Evolutionary conservation across 1,139 yeast genomes (phyloP), one percentile per base, ranked within the genome.

Genomic region (Diutina neorugosa): DNA sequence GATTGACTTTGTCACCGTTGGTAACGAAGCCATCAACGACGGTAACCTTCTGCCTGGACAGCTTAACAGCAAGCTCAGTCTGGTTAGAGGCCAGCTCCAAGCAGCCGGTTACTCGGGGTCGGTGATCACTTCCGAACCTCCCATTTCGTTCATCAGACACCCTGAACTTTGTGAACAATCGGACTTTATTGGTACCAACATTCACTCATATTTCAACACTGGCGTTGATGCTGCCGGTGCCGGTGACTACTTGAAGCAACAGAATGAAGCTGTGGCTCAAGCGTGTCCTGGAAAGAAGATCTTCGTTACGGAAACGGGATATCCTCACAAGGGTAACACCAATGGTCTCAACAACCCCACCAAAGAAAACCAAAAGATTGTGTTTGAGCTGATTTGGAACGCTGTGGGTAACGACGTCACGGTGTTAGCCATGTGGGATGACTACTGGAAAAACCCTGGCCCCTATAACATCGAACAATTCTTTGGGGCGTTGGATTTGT

Each of bases 381-480:
- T 96, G 9, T 75, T 90, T 54, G 67, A 74, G 55, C 69, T 81
- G 31, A 63, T 65, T 53, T 68, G 88, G 52, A 70, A 78, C 25
- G 76, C 73, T 51, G 69, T 84, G 52, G 80, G 81, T 51, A 73
- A 78, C 51, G 81, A 82, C 52, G 80, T 81, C 52, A 84, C 91
- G 4, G 78, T 90, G 57, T 75, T 90, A 61, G 81, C 95, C 19
- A 81, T 90, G 16, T 88, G 69, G 67, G 74, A 90, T 63, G 97
- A 90, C 65, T 74, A 68, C 68, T 90, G 97, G 97, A 90, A 90
- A 67, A 62, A 66, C n/a, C 91, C 96, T 31, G 97, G 97, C 55
- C 76, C 78, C 2, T 83, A 86, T 66, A 85, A 84, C 58, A 82
- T 90, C 62, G 97, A 90, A 69, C 96, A 88, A 69, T 81, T 81